Conservation (phyloP, 2,329 filamentous ascomycete species). For the Cercospora sp. region DNA sequence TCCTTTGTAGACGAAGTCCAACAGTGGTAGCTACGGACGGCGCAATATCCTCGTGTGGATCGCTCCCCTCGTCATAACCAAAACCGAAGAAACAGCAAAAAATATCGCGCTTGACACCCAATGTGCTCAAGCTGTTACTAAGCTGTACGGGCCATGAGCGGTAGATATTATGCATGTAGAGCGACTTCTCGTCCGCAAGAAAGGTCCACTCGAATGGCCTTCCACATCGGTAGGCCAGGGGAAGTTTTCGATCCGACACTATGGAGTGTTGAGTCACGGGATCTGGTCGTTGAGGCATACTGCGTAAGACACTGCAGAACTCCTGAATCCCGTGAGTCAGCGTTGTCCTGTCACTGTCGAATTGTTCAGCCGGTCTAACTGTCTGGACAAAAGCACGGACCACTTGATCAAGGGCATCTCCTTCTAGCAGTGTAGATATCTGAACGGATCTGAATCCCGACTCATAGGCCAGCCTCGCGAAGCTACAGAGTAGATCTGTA, state of each 20-base stretch:
- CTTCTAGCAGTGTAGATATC: background rate
- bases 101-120: background rate
- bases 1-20: too few relatives aligned
- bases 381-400: background rate
- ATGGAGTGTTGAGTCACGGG: too few relatives aligned
- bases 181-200: background rate
- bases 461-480: background rate
- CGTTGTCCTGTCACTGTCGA: background rate
- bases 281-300: background rate
- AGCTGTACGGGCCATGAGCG: background rate
- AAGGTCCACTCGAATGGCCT: background rate
- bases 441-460: background rate
- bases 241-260: background rate
- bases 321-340: background rate
- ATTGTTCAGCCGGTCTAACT: background rate
- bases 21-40: too few relatives aligned
- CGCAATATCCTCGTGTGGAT: too few relatives aligned
- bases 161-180: background rate
- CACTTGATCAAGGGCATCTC: background rate
- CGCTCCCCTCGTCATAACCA: background rate
- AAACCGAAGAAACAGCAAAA: background rate
- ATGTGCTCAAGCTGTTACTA: background rate
- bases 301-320: background rate
- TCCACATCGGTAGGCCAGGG: background rate
- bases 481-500: background rate